Evolutionary conservation across 257 asterid species (phyloP).

Genomic region (Rhazya stricta): DNA sequence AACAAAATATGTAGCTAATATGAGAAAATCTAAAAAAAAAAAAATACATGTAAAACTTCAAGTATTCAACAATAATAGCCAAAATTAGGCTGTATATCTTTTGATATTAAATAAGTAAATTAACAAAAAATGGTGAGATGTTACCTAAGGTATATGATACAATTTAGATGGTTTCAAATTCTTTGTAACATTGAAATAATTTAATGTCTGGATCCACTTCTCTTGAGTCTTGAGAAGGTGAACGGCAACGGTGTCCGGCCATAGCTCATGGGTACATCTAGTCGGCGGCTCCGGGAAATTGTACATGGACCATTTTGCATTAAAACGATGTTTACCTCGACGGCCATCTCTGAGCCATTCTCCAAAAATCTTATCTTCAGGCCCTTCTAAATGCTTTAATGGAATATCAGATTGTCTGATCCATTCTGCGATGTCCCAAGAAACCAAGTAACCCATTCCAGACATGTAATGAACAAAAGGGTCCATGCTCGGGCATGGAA

Average conservation of each 20-base stretch:
- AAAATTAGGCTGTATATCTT: neutral
- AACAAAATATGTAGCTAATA: no score
- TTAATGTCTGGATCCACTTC: slow-evolving; percentile 79
- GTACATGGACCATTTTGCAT: slow-evolving; percentile 92
- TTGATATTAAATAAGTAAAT: neutral
- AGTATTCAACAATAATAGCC: neutral
- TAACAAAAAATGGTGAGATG: neutral
- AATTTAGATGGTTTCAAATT: slow-evolving; percentile 67
- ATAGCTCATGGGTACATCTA: slow-evolving; percentile 70
- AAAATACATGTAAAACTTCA: neutral
- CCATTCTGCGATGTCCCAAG: slow-evolving; percentile 94
- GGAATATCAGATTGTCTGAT: slow-evolving; percentile 70
- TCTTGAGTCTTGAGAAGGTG: slow-evolving; percentile 81
- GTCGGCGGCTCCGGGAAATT: slow-evolving; percentile 79
- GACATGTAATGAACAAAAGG: slow-evolving; percentile 87
- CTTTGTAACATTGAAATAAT: slow-evolving; percentile 66
- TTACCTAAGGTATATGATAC: slow-evolving; percentile 55
- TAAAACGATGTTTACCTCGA: slow-evolving; percentile 63
- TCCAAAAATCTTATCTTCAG: slow-evolving; percentile 74
- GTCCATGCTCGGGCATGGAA: slow-evolving; percentile 86
- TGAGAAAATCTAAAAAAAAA: no score
- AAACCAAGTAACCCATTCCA: slow-evolving; percentile 87
- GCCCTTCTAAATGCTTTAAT: slow-evolving; percentile 50
- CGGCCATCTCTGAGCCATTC: slow-evolving; percentile 77
- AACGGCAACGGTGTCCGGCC: slow-evolving; percentile 84